Base-by-base conservation (phyloP, 192 early-diverging fungal genomes). In the Coemansia sp. region DNA sequence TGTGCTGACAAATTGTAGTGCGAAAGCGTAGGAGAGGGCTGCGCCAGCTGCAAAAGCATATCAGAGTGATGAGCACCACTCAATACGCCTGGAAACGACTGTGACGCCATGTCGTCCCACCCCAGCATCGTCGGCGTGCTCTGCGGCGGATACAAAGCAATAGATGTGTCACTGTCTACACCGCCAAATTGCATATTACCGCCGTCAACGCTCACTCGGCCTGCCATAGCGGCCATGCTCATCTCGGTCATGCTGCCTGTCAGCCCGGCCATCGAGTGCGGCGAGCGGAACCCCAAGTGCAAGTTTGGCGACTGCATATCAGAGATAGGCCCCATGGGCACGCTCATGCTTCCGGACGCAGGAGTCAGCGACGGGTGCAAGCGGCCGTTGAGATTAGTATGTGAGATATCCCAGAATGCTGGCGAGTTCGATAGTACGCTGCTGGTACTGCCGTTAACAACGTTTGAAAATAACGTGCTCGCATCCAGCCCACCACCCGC, bases 41-140 rank as follows among this genome's bases (percentile, higher is more conserved):
- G 80, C 34, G 68, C 80, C 16, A 83, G 57, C 55, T 68, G 69
- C 72, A 75, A 72, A 13, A 78, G 66, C 69, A 78, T 68, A 2
- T 83, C 80, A 3, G 53, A 33, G 27, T 34, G 50, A 9, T 53
- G 50, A 9, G 52, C 9, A 11, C 52, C 27, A 31, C 29, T 55
- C 22, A 82, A 62, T 58, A 82, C 72, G 20, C 50, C 64, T 6
- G 65, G 62, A 60, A 82, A 47, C 64, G 80, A 61, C 68, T 75
- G 67, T 43, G 65, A 29, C 1, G 74, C 49, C n/a, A 66, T 18
- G 38, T 74, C 75, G 33, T 78, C 75, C 71, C 67, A 78, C 31
- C 41, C 24, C 13, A 71, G 58, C 65, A 70, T 40, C 0, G 62
- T 15, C 52, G 16, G 49, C 8, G 62, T 20, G 12, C n/a, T n/a